Percentiles rank a stretch among this genome's conserved stretches.
phyloP scores from a whole-genome alignment of 2,329 filamentous ascomycete genomes.

The Paraconiothyrium sp. region DNA sequence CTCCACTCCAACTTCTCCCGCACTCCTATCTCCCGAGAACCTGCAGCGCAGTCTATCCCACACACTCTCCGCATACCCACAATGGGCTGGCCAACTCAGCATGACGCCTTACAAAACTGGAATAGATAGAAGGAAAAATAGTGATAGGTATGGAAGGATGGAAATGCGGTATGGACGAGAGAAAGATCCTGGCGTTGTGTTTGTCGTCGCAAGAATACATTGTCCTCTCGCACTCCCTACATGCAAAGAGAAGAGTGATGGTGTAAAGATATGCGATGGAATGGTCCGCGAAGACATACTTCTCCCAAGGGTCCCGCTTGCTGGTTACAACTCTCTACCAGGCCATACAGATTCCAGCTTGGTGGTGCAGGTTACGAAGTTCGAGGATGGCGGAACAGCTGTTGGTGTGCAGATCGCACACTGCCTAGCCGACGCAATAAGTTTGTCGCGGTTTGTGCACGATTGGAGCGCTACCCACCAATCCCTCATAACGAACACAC shows the following conservation, averaged over 20 bases:
- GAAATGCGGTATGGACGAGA: background rate
- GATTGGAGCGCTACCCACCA: constrained; percentile 1
- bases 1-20: background rate
- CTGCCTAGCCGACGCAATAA: constrained; percentile 4
- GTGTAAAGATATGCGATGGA: background rate
- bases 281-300: background rate
- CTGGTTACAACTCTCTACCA: background rate
- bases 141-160: constrained; percentile 1
- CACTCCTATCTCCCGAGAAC: background rate
- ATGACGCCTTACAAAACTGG: background rate
- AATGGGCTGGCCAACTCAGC: constrained; percentile 6
- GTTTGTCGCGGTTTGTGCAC: background rate
- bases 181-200: constrained; percentile 2
- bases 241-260: background rate
- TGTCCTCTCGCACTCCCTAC: background rate
- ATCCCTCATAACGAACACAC: background rate
- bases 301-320: background rate
- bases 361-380: background rate
- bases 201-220: background rate
- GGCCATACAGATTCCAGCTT: background rate
- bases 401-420: background rate
- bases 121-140: background rate
- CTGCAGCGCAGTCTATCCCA: background rate
- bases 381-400: background rate
- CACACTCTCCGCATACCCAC: constrained; percentile 3